These are phyloP conservation scores for Eucalyptus cloeziana DNA, from an alignment of 345 rosid genomes.

Conservation along the genomic window DNA sequence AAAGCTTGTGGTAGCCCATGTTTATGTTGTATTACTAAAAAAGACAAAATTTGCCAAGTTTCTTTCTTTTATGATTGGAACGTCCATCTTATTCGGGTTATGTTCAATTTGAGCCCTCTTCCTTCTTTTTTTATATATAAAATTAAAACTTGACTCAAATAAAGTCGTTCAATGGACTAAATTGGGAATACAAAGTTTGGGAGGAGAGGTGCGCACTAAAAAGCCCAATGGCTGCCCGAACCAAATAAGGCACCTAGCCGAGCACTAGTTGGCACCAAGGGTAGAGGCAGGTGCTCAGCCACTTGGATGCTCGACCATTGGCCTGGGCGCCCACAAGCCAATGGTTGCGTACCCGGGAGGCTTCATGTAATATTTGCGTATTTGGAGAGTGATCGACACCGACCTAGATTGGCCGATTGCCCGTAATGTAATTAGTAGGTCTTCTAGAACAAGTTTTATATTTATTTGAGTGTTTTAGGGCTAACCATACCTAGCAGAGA, in stretches of 20 bases:
- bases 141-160: neutral
- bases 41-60: neutral
- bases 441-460: neutral
- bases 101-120: neutral
- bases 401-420: neutral
- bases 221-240: neutral
- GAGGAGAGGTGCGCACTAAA: neutral
- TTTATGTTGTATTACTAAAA: neutral
- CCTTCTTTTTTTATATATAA: neutral
- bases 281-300: neutral
- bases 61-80: neutral
- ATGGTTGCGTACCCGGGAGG: neutral
- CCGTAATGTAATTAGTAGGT: neutral
- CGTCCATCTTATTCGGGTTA: neutral
- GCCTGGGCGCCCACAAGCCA: neutral
- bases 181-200: neutral
- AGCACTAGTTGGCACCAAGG: neutral
- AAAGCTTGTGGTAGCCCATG: neutral
- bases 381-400: neutral
- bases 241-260: neutral
- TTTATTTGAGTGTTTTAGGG: neutral
- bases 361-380: neutral
- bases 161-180: neutral
- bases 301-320: neutral
- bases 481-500: neutral